Base-by-base conservation (phyloP, 306 rosid species). In the Prunus padus region DNA sequence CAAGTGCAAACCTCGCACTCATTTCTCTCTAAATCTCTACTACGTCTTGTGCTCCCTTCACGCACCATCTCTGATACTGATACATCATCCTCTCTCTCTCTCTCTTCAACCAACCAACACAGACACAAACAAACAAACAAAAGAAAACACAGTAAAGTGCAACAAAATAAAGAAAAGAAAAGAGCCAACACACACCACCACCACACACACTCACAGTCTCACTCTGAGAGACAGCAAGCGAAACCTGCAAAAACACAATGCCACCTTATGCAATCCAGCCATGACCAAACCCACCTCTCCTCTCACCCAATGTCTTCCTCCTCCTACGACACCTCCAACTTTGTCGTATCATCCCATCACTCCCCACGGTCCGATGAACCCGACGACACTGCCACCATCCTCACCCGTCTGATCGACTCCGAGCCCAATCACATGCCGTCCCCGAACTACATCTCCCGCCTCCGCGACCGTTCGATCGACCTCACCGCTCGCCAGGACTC, bases 401-500 rank as follows among this genome's bases (percentile, higher is more conserved):
- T 60, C 64, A 11, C 55, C 44, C 55, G 40, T 14, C 71, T 77
- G 22, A 47, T 75, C 62, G 44, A 60, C 7, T 69, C 83, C 60
- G 85, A 84, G 65, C 26, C 54, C 72, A 47, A 45, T 15, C 80
- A 77, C 65, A 62, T 60, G 71, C 96, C 92, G 22, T 46, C 66
- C 54, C 56, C 71, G 0, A 78, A 76, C 65, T 90, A 92, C 47
- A 78, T 81, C n/a, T 70, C 67, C 11, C 84, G 87, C 11, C 82
- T 75, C 75, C 84, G 84, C 23, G 75, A 84, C 78, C 84, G 86
- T 22, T 42, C 70, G 25, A 62, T 82, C 45, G 88, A 87, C 80
- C 28, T 71, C 67, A 81, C 82, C 6, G 78, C 84, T 30, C 97
- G 96, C 19, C 77, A 78, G 5, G 89, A 90, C 73, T 86, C 96